Conservation (phyloP, 1,139 yeast genomes). For the Magnusiomyces magnusii region DNA sequence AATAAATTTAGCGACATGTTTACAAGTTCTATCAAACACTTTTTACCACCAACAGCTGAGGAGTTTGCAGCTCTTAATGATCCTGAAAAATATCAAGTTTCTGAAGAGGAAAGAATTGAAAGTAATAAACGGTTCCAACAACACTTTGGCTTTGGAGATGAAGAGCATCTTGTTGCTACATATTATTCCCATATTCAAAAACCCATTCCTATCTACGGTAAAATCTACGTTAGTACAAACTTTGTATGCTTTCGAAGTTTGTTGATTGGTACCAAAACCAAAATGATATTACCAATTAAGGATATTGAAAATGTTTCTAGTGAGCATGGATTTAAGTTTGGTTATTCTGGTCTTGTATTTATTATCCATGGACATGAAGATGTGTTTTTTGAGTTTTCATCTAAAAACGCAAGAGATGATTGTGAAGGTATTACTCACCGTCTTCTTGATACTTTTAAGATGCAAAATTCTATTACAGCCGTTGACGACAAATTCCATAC, state of each 20-base stretch:
- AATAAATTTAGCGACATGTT: conserved; percentile 4
- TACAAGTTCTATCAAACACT: conserved; percentile 9
- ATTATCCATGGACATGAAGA: conserved; percentile 71
- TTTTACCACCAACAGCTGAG: conserved; percentile 6
- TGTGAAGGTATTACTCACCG: conserved; percentile 50
- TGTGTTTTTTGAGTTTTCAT: conserved; percentile 64
- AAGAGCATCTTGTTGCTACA: conserved; percentile 53
- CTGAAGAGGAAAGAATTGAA: conserved; percentile 38
- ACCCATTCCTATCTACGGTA: conserved; percentile 74
- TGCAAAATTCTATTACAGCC: background rate
- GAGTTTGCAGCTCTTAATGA: conserved; percentile 7
- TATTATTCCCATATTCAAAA: conserved; percentile 67
- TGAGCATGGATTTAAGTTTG: conserved; percentile 59
- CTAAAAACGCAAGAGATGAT: conserved; percentile 60
- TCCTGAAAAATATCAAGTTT: conserved; percentile 39
- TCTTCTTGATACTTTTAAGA: conserved; percentile 41
- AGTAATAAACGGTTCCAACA: conserved; percentile 50
- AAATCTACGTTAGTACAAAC: conserved; percentile 59
- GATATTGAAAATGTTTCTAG: conserved; percentile 64
- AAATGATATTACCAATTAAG: conserved; percentile 72
- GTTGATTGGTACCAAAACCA: conserved; percentile 68
- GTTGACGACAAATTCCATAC: conserved; percentile 5
- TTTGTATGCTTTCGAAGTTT: conserved; percentile 72
- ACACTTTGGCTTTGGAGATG: conserved; percentile 53
- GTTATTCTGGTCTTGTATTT: conserved; percentile 61